Conservation (phyloP, 2,329 filamentous ascomycete genomes). For the Pseudohalonectria lignicola region DNA sequence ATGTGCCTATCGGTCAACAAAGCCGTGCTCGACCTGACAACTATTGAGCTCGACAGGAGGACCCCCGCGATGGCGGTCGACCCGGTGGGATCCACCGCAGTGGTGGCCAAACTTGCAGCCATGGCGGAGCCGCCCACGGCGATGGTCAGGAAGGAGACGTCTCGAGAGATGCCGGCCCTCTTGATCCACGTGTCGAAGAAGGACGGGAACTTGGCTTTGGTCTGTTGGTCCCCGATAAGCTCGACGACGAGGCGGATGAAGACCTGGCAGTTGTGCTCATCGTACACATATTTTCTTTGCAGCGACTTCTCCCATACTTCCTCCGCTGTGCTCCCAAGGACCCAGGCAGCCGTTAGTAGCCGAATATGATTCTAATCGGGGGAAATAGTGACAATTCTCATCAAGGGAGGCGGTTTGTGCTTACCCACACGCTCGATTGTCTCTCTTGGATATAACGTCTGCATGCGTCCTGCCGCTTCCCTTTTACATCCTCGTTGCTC, state of each 20-base stretch:
- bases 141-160: slow-evolving; percentile 3
- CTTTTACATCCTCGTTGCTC: background rate
- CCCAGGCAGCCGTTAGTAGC: background rate
- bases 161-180: slow-evolving; percentile 3
- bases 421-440: no score
- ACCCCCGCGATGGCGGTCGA: background rate
- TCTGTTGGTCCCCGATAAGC: slow-evolving; percentile 4
- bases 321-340: slow-evolving; percentile 1
- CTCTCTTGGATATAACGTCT: no score
- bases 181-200: slow-evolving; percentile 6
- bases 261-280: slow-evolving; percentile 7
- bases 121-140: background rate
- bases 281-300: slow-evolving; percentile 4
- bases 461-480: no score
- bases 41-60: background rate
- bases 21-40: background rate
- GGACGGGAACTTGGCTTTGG: slow-evolving; percentile 3
- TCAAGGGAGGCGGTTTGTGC: no score
- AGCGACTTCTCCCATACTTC: slow-evolving; percentile 3
- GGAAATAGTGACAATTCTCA: no score
- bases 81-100: background rate
- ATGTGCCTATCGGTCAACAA: background rate
- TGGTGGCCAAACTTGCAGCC: slow-evolving; percentile 1
- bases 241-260: slow-evolving; percentile 6
- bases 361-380: no score